Percentiles rank a stretch among this genome's conserved stretches.
These are phyloP conservation scores for Bipolaris cookei DNA, from an alignment of 2,329 filamentous ascomycete species.

Conservation along the genomic window DNA sequence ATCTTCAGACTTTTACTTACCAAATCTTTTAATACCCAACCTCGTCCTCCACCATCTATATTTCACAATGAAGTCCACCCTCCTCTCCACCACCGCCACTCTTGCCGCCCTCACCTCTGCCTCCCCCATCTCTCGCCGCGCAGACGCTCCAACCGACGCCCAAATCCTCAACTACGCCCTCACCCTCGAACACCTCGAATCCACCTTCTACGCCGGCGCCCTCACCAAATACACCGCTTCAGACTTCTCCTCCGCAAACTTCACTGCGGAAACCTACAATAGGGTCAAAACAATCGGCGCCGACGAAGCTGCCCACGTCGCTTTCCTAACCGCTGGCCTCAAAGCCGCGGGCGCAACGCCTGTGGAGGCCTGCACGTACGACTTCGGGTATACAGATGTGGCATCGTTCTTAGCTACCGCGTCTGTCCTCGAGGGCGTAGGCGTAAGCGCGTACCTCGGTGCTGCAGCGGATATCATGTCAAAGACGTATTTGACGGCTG, in stretches of 20 bases:
- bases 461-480: constrained; percentile 65
- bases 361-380: constrained; percentile 63
- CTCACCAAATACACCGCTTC: constrained; percentile 60
- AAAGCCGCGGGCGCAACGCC: constrained; percentile 56
- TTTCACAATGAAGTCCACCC: constrained; percentile 24
- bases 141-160: constrained; percentile 27
- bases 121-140: constrained; percentile 39
- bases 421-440: constrained; percentile 62
- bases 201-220: constrained; percentile 67
- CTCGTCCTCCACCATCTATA: not conserved
- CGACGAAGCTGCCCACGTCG: constrained; percentile 66
- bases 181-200: constrained; percentile 59
- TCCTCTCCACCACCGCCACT: constrained; percentile 16
- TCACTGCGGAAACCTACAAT: constrained; percentile 59
- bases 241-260: constrained; percentile 36
- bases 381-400: constrained; percentile 59
- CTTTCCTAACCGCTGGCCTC: constrained; percentile 59
- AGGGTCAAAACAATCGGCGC: constrained; percentile 63
- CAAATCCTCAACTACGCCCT: constrained; percentile 54
- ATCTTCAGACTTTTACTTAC: not conserved
- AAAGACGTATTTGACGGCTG: constrained; percentile 65
- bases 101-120: constrained; percentile 21
- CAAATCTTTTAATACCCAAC: constrained; percentile 1
- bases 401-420: constrained; percentile 60
- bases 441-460: constrained; percentile 66